Conservation (phyloP, 2,329 filamentous ascomycete genomes). For the Monilinia vaccinii-corymbosi region DNA sequence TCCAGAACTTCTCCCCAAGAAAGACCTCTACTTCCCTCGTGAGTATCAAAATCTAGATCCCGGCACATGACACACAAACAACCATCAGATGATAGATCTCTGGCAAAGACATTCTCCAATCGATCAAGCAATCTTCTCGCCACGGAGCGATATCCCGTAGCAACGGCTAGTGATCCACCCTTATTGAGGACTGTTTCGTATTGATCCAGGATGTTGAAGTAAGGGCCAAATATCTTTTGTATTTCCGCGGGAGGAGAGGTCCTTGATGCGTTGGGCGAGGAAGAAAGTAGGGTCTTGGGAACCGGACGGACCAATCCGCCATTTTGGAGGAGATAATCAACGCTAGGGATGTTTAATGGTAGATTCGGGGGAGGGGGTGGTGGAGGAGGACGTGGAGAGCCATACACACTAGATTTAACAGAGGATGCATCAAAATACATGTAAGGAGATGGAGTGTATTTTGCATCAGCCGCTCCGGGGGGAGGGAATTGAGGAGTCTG, state of each 20-base stretch:
- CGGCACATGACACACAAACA: conserved; percentile 79
- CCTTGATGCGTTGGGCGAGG: conserved; percentile 37
- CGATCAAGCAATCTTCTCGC: conserved; percentile 82
- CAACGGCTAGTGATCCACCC: conserved; percentile 85
- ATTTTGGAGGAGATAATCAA: conserved; percentile 87
- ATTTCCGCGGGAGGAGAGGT: conserved; percentile 42
- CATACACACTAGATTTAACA: conserved; percentile 23
- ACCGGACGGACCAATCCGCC: conserved; percentile 68
- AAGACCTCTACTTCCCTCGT: conserved; percentile 53
- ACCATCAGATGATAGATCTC: conserved; percentile 80
- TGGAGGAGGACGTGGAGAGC: conserved; percentile 50
- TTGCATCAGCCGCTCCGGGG: conserved; percentile 19
- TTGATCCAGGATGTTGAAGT: conserved; percentile 75
- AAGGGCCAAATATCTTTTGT: conserved; percentile 70
- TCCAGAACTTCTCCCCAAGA: conserved; percentile 96
- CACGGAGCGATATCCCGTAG: conserved; percentile 91
- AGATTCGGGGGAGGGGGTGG: conserved; percentile 54
- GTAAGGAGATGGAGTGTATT: conserved; percentile 27
- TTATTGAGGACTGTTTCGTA: conserved; percentile 74
- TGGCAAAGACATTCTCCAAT: conserved; percentile 86
- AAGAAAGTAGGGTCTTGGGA: conserved; percentile 62
- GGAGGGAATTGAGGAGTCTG: conserved; percentile 41
- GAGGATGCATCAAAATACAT: conserved; percentile 31
- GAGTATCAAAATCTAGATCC: conserved; percentile 38
- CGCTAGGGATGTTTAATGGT: conserved; percentile 63